A percentile compares a stretch with the other conserved stretches of the same genome.
phyloP scores from a whole-genome alignment of 176 grass and related monocot species.

The Juncus inflexus region DNA sequence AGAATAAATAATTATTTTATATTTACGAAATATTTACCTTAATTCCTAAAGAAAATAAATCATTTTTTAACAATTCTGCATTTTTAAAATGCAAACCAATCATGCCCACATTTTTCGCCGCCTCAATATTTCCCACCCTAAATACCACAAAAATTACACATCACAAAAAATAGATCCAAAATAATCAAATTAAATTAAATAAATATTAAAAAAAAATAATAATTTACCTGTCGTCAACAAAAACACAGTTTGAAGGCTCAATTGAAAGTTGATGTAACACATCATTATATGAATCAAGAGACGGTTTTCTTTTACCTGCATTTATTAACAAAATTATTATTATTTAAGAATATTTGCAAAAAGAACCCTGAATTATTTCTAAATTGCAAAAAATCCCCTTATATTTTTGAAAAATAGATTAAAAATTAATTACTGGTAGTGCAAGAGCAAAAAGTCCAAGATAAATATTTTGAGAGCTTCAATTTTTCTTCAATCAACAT shows the following conservation, averaged over 20 bases:
- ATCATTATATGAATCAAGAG: constrained; percentile 61
- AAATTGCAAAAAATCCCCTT: constrained; percentile 4
- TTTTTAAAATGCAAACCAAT: constrained; percentile 79
- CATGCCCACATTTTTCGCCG: constrained; percentile 69
- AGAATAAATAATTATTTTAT: not conserved
- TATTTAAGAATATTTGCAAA: not conserved
- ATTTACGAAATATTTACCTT: constrained; percentile 23
- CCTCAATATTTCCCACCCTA: constrained; percentile 77
- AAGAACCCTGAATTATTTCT: not conserved
- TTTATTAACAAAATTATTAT: not conserved
- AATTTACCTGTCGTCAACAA: constrained; percentile 91
- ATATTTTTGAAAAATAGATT: not conserved
- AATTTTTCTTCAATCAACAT: constrained; percentile 86
- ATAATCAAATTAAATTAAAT: not conserved
- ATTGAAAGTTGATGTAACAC: constrained; percentile 55
- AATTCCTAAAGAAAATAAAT: constrained; percentile 67
- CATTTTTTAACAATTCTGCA: constrained; percentile 48
- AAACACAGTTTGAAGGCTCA: constrained; percentile 79
- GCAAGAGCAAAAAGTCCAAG: constrained; percentile 97
- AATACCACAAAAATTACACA: constrained; percentile 5
- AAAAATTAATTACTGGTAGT: constrained; percentile 49
- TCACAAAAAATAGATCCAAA: not conserved
- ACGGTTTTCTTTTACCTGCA: constrained; percentile 89
- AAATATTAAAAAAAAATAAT: constrained; percentile 6
- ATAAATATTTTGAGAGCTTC: constrained; percentile 88